phyloP scores from a whole-genome alignment of 345 rosid genomes.

The Limnanthes douglasii region DNA sequence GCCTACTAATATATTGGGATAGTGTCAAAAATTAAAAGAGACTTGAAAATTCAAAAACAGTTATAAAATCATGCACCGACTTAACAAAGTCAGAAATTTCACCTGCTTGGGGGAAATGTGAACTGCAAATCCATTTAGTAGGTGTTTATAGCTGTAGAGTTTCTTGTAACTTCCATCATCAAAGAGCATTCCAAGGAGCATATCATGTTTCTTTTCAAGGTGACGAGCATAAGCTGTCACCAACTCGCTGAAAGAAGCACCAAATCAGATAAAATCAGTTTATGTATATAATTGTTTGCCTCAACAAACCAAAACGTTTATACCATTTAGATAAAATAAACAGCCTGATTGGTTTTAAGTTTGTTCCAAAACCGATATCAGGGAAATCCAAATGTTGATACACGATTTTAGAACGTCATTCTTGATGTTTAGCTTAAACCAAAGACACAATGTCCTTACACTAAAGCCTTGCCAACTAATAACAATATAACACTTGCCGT shows the following conservation, averaged over 20 bases:
- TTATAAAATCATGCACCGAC: slow-evolving; percentile 1
- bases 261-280: too few species aligned
- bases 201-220: slow-evolving; percentile 86
- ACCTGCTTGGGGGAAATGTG: slow-evolving; percentile 85
- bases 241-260: slow-evolving; percentile 38
- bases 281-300: too few species aligned
- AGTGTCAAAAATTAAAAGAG: slow-evolving; percentile 21
- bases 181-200: slow-evolving; percentile 76
- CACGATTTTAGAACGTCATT: too few species aligned
- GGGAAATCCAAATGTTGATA: too few species aligned
- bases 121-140: slow-evolving; percentile 90
- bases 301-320: too few species aligned
- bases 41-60: slow-evolving; percentile 1
- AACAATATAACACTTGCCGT: background rate
- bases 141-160: slow-evolving; percentile 91
- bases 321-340: too few species aligned
- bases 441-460: too few species aligned
- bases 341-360: too few species aligned
- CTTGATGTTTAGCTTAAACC: too few species aligned
- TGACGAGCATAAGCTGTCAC: slow-evolving; percentile 75
- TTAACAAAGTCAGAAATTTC: slow-evolving; percentile 14
- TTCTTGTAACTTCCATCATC: slow-evolving; percentile 65
- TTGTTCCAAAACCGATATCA: too few species aligned
- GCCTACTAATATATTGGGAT: slow-evolving; percentile 67
- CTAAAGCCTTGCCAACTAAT: too few species aligned